Conservation (phyloP, 208 protist genomes). For the Endotrypanum monterogeii region DNA sequence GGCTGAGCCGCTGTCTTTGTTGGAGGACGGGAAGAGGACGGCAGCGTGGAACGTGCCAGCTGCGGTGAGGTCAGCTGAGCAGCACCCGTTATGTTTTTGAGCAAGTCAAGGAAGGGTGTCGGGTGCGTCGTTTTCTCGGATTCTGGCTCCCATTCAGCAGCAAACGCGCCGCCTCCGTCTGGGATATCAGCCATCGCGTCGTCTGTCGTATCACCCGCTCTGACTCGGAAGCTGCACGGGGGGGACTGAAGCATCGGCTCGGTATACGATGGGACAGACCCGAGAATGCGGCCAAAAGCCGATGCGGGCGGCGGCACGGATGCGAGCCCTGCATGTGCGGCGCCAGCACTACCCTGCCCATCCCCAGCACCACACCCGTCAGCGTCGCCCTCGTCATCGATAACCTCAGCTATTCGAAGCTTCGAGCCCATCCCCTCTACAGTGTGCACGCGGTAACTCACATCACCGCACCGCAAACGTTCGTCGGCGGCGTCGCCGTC, state of each 20-base stretch:
- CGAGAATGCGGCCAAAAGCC: slow-evolving; percentile 44
- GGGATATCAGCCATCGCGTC: neutral
- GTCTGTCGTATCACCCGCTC: neutral
- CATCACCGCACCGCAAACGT: slow-evolving; percentile 1
- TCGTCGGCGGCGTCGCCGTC: neutral
- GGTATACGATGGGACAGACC: slow-evolving; percentile 35
- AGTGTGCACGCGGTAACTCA: neutral
- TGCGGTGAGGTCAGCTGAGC: neutral
- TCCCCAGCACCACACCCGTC: neutral
- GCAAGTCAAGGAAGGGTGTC: slow-evolving; percentile 30
- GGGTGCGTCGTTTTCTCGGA: slow-evolving; percentile 5
- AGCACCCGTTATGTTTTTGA: neutral
- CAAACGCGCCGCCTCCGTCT: neutral
- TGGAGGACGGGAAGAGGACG: neutral
- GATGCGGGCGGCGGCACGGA: slow-evolving; percentile 18
- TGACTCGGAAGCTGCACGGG: neutral
- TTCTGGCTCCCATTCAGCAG: neutral
- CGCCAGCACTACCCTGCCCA: neutral
- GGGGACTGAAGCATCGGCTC: slow-evolving; percentile 24
- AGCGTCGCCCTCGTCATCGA: neutral
- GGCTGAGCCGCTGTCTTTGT: neutral
- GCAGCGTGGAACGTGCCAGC: neutral
- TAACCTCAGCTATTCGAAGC: slow-evolving; percentile 7
- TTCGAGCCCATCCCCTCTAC: slow-evolving; percentile 13
- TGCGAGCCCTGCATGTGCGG: neutral